Conservation (phyloP, 2,329 filamentous ascomycete genomes). For the Colletotrichum musicola region DNA sequence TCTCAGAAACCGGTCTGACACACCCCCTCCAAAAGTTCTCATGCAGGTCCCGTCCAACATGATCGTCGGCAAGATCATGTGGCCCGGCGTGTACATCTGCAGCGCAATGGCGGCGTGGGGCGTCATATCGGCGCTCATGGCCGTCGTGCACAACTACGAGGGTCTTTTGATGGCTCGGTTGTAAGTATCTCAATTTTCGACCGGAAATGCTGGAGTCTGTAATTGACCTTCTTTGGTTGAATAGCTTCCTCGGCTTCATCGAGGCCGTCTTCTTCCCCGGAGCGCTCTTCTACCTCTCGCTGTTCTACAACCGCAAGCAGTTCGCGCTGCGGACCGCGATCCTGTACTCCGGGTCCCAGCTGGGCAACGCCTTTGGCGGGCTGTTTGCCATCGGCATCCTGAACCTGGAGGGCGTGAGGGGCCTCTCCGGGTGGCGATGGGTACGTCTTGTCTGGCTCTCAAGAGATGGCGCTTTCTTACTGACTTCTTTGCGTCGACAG, state of each 20-base stretch:
- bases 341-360: slow-evolving; percentile 48
- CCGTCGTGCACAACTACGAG: slow-evolving; percentile 59
- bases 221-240: too few relatives aligned
- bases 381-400: slow-evolving; percentile 51
- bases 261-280: slow-evolving; percentile 55
- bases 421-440: slow-evolving; percentile 71
- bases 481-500: too few relatives aligned
- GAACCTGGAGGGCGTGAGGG: slow-evolving; percentile 75
- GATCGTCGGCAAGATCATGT: slow-evolving; percentile 40
- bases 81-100: slow-evolving; percentile 42
- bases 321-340: slow-evolving; percentile 50
- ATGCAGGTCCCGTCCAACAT: slow-evolving; percentile 54
- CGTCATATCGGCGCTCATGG: slow-evolving; percentile 50
- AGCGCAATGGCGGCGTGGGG: slow-evolving; percentile 43
- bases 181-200: too few relatives aligned
- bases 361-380: slow-evolving; percentile 52
- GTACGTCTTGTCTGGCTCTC: too few relatives aligned
- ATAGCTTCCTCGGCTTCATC: slow-evolving; percentile 37
- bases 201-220: too few relatives aligned
- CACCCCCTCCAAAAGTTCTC: slow-evolving; percentile 38
- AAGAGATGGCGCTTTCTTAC: too few relatives aligned
- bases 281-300: slow-evolving; percentile 52
- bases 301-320: slow-evolving; percentile 56
- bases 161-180: slow-evolving; percentile 45
- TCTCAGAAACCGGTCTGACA: background rate